A percentile compares a stretch with the other conserved stretches of the same genome.
Evolutionary conservation across 2,329 filamentous ascomycete species (phyloP).

Genomic region (Hymenoscyphus albidus): DNA sequence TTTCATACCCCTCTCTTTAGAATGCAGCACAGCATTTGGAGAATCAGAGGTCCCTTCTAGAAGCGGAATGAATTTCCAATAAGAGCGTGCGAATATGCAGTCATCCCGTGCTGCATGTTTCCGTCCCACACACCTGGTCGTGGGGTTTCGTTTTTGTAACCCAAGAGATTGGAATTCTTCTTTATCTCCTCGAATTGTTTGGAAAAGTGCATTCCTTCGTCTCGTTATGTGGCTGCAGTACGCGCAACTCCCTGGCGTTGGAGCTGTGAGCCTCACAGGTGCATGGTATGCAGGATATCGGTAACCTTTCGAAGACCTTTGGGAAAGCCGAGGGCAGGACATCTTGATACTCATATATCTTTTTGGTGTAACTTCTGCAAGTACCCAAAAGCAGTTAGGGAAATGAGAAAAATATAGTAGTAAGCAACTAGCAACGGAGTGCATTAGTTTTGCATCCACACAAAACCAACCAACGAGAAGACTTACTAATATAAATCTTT

Average conservation of each 20-base stretch:
- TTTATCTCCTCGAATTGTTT: slow-evolving; percentile 31
- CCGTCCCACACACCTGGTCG: background rate
- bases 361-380: background rate
- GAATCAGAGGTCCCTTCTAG: background rate
- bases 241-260: background rate
- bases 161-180: slow-evolving; percentile 21
- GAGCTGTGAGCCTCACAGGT: background rate
- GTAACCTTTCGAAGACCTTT: background rate
- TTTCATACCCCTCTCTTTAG: background rate
- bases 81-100: background rate
- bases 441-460: background rate
- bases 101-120: background rate
- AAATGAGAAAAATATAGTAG: background rate
- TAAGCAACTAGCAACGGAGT: background rate
- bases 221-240: slow-evolving; percentile 7
- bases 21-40: background rate
- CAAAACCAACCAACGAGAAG: background rate
- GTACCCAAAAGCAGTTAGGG: background rate
- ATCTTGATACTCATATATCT: background rate
- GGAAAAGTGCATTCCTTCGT: slow-evolving; percentile 34
- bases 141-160: background rate
- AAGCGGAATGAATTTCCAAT: background rate
- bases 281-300: background rate
- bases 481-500: slow-evolving; percentile 34
- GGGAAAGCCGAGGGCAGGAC: background rate